Evolutionary conservation across 1,284 basidiomycete species (phyloP), one percentile per base, ranked within the genome.

Genomic region (Cronartium quercuum): DNA sequence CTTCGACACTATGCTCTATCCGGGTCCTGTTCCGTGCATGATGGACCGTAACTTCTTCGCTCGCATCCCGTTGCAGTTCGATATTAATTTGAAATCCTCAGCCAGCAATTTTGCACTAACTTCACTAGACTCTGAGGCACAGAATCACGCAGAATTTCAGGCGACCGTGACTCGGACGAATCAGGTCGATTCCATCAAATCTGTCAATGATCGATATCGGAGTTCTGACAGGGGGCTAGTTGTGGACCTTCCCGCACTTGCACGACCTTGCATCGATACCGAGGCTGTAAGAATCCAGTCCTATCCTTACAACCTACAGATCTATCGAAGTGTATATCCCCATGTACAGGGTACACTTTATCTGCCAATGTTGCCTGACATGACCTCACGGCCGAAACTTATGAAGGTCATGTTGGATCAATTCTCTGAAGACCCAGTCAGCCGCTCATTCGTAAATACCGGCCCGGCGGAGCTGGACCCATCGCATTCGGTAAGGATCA

Each of bases 311-410:
- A 68, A 60, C 34, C 55, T 68, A 57, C 57, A 15, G 34, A 42
- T 70, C n/a, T 70, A 70, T 63, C 68, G 58, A 21, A 24, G 58
- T n/a, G 58, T 62, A 41, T 62, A 61, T 35, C 68, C 68, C 18
- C 24, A 63, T 42, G n/a, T 62, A 35, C 58, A 51, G 24, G 47
- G 24, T 51, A 51, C 47, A 15, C 18, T 51, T 15, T 51, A 51
- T 51, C 18, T 51, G 47, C 12, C 47, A 18, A 51, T 51, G 47
- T 51, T 51, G 24, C 47, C 47, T 51, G 24, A 51, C 47, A 21
- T 29, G 29, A 29, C 10, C 47, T 51, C 10, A 51, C 47, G 12
- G 24, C 24, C 47, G 47, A 51, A 51, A 51, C 24, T 21, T 51
- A 10, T 29, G 29, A 29, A 29, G 29, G 29, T 29, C 2, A 29